phyloP scores from a whole-genome alignment of 495 filamentous ascomycete genomes.

The Friedmanniomyces simplex region DNA sequence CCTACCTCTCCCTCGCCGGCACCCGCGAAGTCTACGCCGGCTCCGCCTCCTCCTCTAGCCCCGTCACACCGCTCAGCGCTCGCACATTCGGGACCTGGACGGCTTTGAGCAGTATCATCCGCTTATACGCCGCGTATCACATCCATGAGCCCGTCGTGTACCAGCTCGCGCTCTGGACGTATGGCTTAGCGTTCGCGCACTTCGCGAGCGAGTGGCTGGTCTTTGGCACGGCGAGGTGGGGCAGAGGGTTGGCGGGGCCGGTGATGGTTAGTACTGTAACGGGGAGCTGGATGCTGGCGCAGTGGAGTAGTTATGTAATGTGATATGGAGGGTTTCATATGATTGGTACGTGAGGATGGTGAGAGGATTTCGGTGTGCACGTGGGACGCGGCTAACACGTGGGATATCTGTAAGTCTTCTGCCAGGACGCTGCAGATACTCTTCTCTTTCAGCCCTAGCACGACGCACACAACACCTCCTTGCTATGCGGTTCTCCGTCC shows the following conservation, averaged over 20 bases:
- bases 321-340: neutral
- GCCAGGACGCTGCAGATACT: no score
- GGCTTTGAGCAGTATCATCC: conserved; percentile 59
- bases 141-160: conserved; percentile 61
- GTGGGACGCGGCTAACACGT: no score
- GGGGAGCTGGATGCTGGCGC: conserved; percentile 70
- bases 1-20: conserved; percentile 61
- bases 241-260: conserved; percentile 58
- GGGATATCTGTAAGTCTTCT: no score
- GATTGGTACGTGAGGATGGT: no score
- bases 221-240: conserved; percentile 61
- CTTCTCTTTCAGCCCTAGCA: no score
- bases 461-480: no score
- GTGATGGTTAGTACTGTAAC: conserved; percentile 60
- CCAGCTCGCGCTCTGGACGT: conserved; percentile 69
- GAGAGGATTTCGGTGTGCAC: no score
- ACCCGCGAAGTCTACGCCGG: conserved; percentile 67
- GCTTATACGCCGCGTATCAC: conserved; percentile 79
- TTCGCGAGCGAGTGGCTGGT: conserved; percentile 73
- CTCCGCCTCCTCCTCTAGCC: conserved; percentile 37
- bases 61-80: conserved; percentile 60
- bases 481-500: no score
- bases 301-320: conserved; percentile 54
- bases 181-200: conserved; percentile 65
- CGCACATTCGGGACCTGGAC: conserved; percentile 93